These are phyloP conservation scores for Xerocomus amazonicus DNA, from an alignment of 1,284 basidiomycete species.

Conservation along the genomic window DNA sequence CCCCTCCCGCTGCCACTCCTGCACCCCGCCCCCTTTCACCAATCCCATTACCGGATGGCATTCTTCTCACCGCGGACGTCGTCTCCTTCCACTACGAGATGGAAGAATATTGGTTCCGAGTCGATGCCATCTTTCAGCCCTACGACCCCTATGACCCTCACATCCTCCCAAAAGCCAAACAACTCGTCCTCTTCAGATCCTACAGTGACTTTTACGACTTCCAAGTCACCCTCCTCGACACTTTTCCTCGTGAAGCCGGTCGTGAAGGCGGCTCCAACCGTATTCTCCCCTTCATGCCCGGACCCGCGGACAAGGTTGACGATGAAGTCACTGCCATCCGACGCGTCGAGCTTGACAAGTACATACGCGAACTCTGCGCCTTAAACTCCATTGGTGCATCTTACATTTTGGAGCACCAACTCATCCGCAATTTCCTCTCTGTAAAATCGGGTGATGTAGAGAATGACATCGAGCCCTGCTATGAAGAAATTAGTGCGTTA, in stretches of 20 bases:
- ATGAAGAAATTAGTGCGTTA: slow-evolving; percentile 55
- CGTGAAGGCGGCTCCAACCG: slow-evolving; percentile 60
- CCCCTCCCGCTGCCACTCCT: neutral
- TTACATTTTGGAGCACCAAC: slow-evolving; percentile 78
- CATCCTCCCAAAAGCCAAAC: slow-evolving; percentile 63
- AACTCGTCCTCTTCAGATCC: slow-evolving; percentile 88
- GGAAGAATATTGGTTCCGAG: slow-evolving; percentile 96
- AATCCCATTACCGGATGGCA: slow-evolving; percentile 70
- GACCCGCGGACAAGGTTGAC: slow-evolving; percentile 83
- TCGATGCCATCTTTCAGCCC: slow-evolving; percentile 86
- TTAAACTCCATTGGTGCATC: slow-evolving; percentile 64
- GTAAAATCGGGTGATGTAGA: slow-evolving; percentile 86
- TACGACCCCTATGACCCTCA: slow-evolving; percentile 56
- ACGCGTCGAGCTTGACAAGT: slow-evolving; percentile 83
- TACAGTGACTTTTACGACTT: slow-evolving; percentile 99
- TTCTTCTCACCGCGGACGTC: slow-evolving; percentile 85
- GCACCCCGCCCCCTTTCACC: slow-evolving; percentile 33
- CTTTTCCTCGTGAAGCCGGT: slow-evolving; percentile 89
- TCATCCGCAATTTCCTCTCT: slow-evolving; percentile 84
- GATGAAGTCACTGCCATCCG: slow-evolving; percentile 82
- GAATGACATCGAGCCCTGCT: slow-evolving; percentile 58
- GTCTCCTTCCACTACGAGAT: slow-evolving; percentile 96
- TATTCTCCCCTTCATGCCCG: slow-evolving; percentile 94
- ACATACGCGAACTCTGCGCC: slow-evolving; percentile 76
- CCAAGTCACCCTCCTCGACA: slow-evolving; percentile 84